Evolutionary conservation across 1,139 yeast species (phyloP), one percentile per base, ranked within the genome.

Genomic region (Trichomonascaceae sp.): DNA sequence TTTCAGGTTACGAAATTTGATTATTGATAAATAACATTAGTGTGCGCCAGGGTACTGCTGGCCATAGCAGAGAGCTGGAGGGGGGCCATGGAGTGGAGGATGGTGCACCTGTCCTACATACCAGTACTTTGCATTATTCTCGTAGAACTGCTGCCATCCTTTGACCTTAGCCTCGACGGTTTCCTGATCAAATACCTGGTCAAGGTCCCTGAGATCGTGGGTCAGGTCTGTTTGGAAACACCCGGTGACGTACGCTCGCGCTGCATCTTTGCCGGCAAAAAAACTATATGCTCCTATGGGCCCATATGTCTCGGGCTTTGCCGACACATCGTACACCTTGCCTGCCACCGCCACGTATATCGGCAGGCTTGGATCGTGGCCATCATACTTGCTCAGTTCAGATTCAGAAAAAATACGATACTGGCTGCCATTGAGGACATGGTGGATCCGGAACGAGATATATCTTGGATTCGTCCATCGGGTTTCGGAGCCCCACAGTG

Each of bases 161-260:
- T 28, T 32, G 16, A 68, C 46, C 14, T 48, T 53, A 8, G 35
- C 32, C 14, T 39, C 36, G 0, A 56, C 59, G 27, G 50, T 52
- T 1, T 50, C 56, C 2, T 29, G 32, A 17, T 42, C 45, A n/a
- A n/a, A n/a, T 1, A 49, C 56, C 11, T 20, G 9, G 26, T 59
- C 63, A 23, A 79, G 52, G 0, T 80, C 92, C 18, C 93, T 56
- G 29, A 80, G 53, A 51, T 81, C 93, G 50, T 73, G 69, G 0
- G 87, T 80, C 46, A 67, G 62, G 13, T 61, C 65, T 15, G 68
- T 65, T 29, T 58, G 53, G 43, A 81, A 71, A 48, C 93, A 81
- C 4, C 92, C 92, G 1, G 89, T 81, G 3, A 74, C 77, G 46
- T 71, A 76, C 17, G 84, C 84, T 31, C 93, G 58, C 0, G 89